Percentiles rank a stretch among this genome's conserved stretches.
These are phyloP conservation scores for Mycena alexandri DNA, from an alignment of 768 basidiomycete species.

Conservation along the genomic window DNA sequence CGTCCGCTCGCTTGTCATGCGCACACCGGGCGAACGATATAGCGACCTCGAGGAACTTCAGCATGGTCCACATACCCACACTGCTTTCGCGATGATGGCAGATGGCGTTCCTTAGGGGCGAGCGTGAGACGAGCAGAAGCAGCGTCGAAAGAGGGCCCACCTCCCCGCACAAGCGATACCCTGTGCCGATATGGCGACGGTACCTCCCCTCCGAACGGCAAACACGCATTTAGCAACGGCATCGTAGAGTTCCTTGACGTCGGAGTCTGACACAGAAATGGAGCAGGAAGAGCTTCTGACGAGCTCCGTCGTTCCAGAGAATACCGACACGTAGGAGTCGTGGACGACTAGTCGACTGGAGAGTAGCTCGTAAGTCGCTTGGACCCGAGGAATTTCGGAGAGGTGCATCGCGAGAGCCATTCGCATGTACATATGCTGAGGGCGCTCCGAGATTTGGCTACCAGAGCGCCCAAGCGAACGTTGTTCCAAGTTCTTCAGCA, in stretches of 20 bases:
- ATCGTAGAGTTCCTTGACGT: not conserved
- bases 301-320: not conserved
- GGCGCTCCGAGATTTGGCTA: not conserved
- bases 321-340: not conserved
- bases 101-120: not conserved
- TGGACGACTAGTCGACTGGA: not conserved
- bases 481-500: not conserved
- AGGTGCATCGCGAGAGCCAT: not conserved
- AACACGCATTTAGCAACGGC: not conserved
- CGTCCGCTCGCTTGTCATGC: not conserved
- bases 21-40: not conserved
- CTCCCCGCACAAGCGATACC: not conserved
- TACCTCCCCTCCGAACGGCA: not conserved
- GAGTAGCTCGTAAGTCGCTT: not conserved
- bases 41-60: not conserved
- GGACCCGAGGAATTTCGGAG: not conserved
- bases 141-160: not conserved
- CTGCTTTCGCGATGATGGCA: not conserved
- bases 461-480: not conserved
- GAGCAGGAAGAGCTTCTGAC: not conserved
- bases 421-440: conserved; percentile 10
- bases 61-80: not conserved
- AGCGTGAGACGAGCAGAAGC: no score
- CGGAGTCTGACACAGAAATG: not conserved
- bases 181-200: not conserved